Base-by-base conservation (phyloP, 257 asterid species). In the Penstemon newberryi region DNA sequence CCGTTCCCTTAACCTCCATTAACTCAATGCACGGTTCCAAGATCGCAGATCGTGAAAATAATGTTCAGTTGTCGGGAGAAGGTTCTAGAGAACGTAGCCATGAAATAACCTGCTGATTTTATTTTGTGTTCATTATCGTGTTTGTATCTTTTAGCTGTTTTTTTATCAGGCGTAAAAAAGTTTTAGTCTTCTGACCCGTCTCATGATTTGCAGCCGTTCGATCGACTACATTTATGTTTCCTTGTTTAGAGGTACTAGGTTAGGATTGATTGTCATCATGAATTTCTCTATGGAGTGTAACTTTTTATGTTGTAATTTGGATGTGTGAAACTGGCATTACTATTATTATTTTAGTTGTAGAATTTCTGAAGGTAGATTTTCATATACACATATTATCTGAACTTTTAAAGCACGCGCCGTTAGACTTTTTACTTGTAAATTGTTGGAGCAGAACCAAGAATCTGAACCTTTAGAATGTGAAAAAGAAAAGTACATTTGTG, bases 41-140 rank as follows among this genome's bases (percentile, higher is more conserved):
- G 41, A 77, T 82, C 38, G 63, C 84, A 10, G 83, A 70, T 25
- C 72, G 80, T 0, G 84, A 79, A 67, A 81, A 65, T 50, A 82
- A 81, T 51, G 67, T 59, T 42, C 57, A 79, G 3, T 79, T 88
- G 46, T 60, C 80, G 0, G 85, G 81, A 52, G 85, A 78, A 49
- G 91, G 75, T 60, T 76, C 86, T 51, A 80, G 87, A 71, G 86
- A 83, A 75, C 89, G 73, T 69, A 76, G 70, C 79, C 88, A 78
- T 45, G 87, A 83, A 77, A 70, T 84, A 56, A 76, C 88, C 42
- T 83, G 84, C 83, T 88, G 85, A 86, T 83, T 55, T 45, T 41
- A 51, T 69, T 43, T 25, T 60, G 45, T 15, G 43, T 42, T 47
- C 40, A 1, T 49, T 37, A 55, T 68, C 62, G 60, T 70, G 66